Evolutionary conservation across 2,329 filamentous ascomycete species (phyloP).

Genomic region (Sporothrix humicola): DNA sequence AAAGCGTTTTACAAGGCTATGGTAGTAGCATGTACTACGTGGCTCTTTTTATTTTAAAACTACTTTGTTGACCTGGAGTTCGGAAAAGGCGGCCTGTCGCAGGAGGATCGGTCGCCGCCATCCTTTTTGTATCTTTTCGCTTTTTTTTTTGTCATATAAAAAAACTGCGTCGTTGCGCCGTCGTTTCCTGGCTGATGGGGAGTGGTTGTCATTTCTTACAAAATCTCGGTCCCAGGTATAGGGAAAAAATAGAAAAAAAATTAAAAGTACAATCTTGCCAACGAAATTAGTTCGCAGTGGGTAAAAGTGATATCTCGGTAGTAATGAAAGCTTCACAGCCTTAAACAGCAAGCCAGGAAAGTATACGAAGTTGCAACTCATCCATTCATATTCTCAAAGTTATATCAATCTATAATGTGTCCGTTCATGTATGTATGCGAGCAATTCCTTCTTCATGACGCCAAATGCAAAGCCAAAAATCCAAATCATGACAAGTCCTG

Average conservation of each 20-base stretch:
- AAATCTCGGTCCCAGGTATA: conserved; percentile 59
- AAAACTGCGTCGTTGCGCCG: conserved; percentile 30
- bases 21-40: conserved; percentile 28
- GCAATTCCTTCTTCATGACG: background rate
- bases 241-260: conserved; percentile 41
- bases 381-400: background rate
- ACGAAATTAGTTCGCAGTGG: too few species aligned
- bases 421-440: background rate
- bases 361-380: background rate
- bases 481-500: background rate
- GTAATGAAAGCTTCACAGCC: too few species aligned
- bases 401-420: background rate
- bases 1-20: conserved; percentile 32
- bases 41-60: conserved; percentile 30
- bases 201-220: conserved; percentile 41
- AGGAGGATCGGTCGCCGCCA: conserved; percentile 39
- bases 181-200: conserved; percentile 50
- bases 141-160: conserved; percentile 35
- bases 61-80: conserved; percentile 35
- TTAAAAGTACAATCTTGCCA: background rate
- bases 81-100: conserved; percentile 26
- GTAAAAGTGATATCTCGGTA: too few species aligned
- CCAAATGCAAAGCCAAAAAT: background rate
- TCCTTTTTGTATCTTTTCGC: conserved; percentile 49
- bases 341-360: too few species aligned